phyloP scores from a whole-genome alignment of 192 early-diverging fungal species.

The Diversispora epigaea region DNA sequence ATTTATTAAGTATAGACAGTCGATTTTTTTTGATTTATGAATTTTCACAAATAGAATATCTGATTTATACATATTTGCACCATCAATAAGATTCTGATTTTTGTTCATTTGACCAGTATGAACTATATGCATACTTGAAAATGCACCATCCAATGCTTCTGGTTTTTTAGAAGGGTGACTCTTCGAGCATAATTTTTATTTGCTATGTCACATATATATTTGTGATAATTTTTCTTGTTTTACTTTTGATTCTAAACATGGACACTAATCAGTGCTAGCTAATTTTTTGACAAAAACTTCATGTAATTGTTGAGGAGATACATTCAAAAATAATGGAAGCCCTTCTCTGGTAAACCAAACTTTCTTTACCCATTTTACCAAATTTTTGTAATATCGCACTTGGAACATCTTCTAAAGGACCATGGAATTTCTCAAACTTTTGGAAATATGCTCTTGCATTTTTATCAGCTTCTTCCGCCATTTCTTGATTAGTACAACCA shows the following conservation, averaged over 20 bases:
- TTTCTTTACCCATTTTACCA: slow-evolving; percentile 13
- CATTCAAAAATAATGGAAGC: neutral
- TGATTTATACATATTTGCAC: too few relatives aligned
- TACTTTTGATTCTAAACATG: slow-evolving; percentile 9
- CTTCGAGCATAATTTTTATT: neutral
- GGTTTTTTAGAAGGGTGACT: too few relatives aligned
- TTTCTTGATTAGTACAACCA: slow-evolving; percentile 16
- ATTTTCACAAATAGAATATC: too few relatives aligned
- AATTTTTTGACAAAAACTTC: slow-evolving; percentile 4
- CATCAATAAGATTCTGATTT: too few relatives aligned
- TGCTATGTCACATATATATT: neutral
- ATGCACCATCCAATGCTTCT: too few relatives aligned
- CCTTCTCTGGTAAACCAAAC: slow-evolving; percentile 1
- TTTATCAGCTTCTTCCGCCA: slow-evolving; percentile 9
- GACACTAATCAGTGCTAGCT: neutral
- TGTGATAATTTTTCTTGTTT: slow-evolving; percentile 1
- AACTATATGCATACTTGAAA: too few relatives aligned
- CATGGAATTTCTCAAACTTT: too few relatives aligned
- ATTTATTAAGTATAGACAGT: too few relatives aligned
- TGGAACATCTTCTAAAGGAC: neutral
- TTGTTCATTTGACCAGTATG: too few relatives aligned
- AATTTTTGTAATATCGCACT: slow-evolving; percentile 4
- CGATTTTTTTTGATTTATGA: too few relatives aligned
- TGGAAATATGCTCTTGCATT: neutral
- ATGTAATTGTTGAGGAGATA: slow-evolving; percentile 15